phyloP scores from a whole-genome alignment of 2,329 filamentous ascomycete genomes.

The Geoglossum cookeanum region DNA sequence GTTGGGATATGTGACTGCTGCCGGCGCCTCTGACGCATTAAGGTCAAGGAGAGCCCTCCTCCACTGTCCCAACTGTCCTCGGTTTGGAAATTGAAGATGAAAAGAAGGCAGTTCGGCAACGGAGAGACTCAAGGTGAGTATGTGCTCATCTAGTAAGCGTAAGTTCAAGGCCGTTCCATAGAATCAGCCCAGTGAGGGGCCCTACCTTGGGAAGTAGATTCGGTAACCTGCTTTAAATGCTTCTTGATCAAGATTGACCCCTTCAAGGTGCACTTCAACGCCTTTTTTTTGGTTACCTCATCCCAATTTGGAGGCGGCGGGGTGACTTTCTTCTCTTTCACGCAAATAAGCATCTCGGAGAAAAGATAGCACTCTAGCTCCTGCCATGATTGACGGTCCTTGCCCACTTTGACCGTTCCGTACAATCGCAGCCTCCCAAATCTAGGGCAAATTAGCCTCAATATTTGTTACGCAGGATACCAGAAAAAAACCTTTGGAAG shows the following conservation, averaged over 20 bases:
- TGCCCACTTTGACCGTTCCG: slow-evolving; percentile 79
- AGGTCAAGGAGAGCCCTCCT: slow-evolving; percentile 72
- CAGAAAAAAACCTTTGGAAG: slow-evolving; percentile 45
- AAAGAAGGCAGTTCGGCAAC: slow-evolving; percentile 87
- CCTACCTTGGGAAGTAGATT: slow-evolving; percentile 24
- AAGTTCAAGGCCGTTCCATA: background rate
- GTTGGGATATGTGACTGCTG: slow-evolving; percentile 27
- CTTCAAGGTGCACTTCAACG: slow-evolving; percentile 71
- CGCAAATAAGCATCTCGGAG: slow-evolving; percentile 96
- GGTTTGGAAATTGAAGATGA: slow-evolving; percentile 73
- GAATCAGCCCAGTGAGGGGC: no score
- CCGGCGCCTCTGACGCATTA: slow-evolving; percentile 50
- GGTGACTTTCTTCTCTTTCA: slow-evolving; percentile 78
- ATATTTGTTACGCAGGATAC: slow-evolving; percentile 1
- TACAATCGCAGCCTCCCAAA: slow-evolving; percentile 87
- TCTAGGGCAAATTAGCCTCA: slow-evolving; percentile 23
- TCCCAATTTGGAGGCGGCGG: slow-evolving; percentile 41
- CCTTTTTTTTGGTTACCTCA: slow-evolving; percentile 35
- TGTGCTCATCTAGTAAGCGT: slow-evolving; percentile 43
- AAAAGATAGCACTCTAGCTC: slow-evolving; percentile 95
- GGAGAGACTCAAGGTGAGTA: slow-evolving; percentile 77
- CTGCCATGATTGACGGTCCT: slow-evolving; percentile 93
- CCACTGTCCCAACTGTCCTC: slow-evolving; percentile 75
- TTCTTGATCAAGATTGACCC: slow-evolving; percentile 97
- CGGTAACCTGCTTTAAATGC: slow-evolving; percentile 74